A percentile compares a stretch with the other conserved stretches of the same genome.
Conservation (phyloP, 2,329 filamentous ascomycete species). For the Fusarium sp. region DNA sequence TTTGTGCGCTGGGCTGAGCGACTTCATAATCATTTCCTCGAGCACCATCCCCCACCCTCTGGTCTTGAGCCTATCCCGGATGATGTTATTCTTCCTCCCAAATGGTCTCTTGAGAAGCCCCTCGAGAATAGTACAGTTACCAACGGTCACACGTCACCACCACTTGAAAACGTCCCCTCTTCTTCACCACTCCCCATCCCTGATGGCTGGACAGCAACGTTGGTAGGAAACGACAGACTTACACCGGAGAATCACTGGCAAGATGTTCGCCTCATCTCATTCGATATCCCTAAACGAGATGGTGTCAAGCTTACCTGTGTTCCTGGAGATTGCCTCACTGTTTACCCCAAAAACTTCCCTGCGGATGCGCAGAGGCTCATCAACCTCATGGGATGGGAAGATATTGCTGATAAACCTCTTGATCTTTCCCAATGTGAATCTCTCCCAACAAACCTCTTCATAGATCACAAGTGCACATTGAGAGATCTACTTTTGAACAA, state of each 20-base stretch:
- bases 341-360: constrained; percentile 89
- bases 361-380: constrained; percentile 84
- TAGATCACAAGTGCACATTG: constrained; percentile 67
- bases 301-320: constrained; percentile 53
- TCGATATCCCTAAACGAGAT: constrained; percentile 59
- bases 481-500: constrained; percentile 82
- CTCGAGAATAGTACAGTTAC: background rate
- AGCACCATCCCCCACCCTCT: constrained; percentile 75
- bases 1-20: constrained; percentile 81
- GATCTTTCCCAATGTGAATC: constrained; percentile 55
- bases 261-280: constrained; percentile 84
- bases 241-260: constrained; percentile 88
- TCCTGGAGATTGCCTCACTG: constrained; percentile 82
- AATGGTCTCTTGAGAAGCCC: constrained; percentile 59
- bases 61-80: constrained; percentile 77
- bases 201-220: constrained; percentile 63
- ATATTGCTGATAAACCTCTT: constrained; percentile 77
- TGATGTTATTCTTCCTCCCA: constrained; percentile 78
- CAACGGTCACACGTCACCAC: constrained; percentile 25
- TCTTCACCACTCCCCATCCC: constrained; percentile 65
- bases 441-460: constrained; percentile 52
- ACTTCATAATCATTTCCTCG: constrained; percentile 73
- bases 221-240: constrained; percentile 76
- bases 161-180: constrained; percentile 45
- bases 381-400: constrained; percentile 80